A percentile compares a stretch with the other conserved stretches of the same genome.
These are phyloP conservation scores for Xylaria bambusicola DNA, from an alignment of 495 filamentous ascomycete genomes.

Conservation along the genomic window DNA sequence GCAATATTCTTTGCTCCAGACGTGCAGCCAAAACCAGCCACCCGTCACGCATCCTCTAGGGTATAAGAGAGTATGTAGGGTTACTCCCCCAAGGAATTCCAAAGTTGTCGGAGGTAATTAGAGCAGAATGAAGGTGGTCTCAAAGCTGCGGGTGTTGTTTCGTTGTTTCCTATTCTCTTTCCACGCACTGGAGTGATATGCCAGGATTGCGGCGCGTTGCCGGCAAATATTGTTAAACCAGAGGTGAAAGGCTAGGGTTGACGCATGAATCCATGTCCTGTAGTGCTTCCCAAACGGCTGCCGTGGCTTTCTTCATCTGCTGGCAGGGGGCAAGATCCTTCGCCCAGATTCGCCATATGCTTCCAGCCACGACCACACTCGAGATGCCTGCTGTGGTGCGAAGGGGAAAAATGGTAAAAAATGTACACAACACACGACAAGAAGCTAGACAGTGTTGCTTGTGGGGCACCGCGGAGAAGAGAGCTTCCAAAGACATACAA, in stretches of 20 bases:
- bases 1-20: neutral
- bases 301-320: slow-evolving; percentile 9
- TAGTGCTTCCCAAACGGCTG: slow-evolving; percentile 14
- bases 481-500: no score
- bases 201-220: neutral
- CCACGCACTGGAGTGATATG: neutral
- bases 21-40: neutral
- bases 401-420: no score
- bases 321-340: slow-evolving; percentile 19
- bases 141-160: neutral
- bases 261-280: slow-evolving; percentile 19
- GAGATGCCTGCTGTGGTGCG: no score
- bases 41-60: neutral
- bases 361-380: slow-evolving; percentile 10
- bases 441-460: no score
- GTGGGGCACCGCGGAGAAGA: no score
- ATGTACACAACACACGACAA: no score
- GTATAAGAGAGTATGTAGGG: no score
- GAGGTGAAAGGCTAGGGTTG: slow-evolving; percentile 11
- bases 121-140: no score
- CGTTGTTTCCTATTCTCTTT: neutral
- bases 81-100: no score
- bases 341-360: slow-evolving; percentile 7
- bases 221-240: neutral
- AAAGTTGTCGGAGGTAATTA: no score